Conservation (phyloP, 1,284 basidiomycete genomes). For the Xanthoconium separans region DNA sequence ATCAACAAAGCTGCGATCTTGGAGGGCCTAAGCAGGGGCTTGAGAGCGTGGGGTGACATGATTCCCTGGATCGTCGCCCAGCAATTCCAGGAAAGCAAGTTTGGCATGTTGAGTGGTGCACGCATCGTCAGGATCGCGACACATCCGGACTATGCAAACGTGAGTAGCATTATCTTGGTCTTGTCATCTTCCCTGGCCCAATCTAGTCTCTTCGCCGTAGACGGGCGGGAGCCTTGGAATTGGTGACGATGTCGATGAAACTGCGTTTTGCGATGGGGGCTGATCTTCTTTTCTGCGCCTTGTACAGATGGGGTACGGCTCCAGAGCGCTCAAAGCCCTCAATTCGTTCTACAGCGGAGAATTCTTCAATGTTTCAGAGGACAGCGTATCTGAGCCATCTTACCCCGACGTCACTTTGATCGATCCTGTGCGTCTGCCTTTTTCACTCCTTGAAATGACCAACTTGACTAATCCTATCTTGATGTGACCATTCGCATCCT, state of each 20-base stretch:
- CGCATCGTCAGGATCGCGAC: constrained; percentile 93
- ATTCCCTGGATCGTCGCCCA: constrained; percentile 97
- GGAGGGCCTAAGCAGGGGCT: constrained; percentile 80
- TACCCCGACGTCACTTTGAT: constrained; percentile 65
- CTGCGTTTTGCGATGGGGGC: constrained; percentile 2
- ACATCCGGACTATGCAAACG: constrained; percentile 93
- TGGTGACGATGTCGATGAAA: neutral
- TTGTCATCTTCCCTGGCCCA: neutral
- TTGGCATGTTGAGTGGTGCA: constrained; percentile 90
- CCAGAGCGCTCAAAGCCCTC: constrained; percentile 85
- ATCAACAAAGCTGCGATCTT: constrained; percentile 87
- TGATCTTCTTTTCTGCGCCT: neutral
- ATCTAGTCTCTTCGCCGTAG: neutral
- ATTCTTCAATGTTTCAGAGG: constrained; percentile 87
- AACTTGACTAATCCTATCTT: constrained; percentile 3
- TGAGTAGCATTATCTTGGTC: constrained; percentile 38
- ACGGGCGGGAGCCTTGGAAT: neutral
- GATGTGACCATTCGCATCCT: neutral
- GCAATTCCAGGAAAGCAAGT: constrained; percentile 96
- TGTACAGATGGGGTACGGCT: constrained; percentile 92
- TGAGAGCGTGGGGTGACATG: constrained; percentile 91
- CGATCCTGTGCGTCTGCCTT: constrained; percentile 50
- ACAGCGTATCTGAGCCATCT: constrained; percentile 44
- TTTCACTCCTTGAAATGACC: neutral
- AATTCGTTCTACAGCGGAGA: constrained; percentile 93